Evolutionary conservation across 441 rosid genomes (phyloP).

Genomic region (Omphalea diandra): DNA sequence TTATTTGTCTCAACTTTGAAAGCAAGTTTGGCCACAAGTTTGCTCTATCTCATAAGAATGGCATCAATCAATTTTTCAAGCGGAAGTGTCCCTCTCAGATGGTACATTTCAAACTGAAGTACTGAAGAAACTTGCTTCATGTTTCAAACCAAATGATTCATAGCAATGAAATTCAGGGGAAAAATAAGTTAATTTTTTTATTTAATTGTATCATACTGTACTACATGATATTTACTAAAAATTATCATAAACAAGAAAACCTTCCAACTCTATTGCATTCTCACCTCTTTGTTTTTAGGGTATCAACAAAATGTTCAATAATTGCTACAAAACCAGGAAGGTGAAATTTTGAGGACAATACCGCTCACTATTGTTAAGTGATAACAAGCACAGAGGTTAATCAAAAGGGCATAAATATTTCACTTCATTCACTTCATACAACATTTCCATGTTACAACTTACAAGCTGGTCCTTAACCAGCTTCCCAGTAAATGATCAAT

Average conservation of each 20-base stretch:
- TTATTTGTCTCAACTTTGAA: neutral
- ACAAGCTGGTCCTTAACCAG: conserved; percentile 11
- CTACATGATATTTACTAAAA: no score
- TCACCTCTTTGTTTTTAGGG: no score
- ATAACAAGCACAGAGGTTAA: conserved; percentile 5
- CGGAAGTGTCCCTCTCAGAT: neutral
- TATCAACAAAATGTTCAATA: neutral
- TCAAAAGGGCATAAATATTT: conserved; percentile 1
- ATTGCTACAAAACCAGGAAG: neutral
- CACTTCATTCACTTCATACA: neutral
- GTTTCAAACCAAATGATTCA: no score
- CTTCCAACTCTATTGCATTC: no score
- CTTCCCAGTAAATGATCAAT: neutral
- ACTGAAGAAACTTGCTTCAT: no score
- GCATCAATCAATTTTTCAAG: neutral
- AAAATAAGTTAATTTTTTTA: no score
- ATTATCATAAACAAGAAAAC: no score
- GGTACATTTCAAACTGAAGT: no score
- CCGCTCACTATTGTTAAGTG: neutral
- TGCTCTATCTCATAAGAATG: neutral
- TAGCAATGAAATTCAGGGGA: no score
- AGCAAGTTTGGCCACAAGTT: neutral
- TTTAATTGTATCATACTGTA: no score
- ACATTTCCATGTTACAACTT: conserved; percentile 1
- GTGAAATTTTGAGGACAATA: neutral